Evolutionary conservation across 1,284 basidiomycete genomes (phyloP).

Genomic region (Cutaneotrichosporon curvatum): DNA sequence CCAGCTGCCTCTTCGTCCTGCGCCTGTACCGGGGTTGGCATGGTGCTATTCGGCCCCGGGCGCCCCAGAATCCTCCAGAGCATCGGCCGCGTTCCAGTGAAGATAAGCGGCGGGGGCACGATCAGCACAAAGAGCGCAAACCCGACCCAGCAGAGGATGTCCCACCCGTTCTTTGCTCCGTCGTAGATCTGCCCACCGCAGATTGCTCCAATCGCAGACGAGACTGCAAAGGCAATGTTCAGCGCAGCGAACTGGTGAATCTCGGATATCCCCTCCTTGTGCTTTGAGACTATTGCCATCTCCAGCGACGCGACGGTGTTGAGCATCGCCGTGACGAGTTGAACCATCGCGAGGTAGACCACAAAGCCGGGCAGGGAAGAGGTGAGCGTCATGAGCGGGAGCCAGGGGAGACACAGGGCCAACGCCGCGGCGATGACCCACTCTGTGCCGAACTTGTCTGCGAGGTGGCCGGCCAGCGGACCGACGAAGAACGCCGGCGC

Average conservation of each 20-base stretch:
- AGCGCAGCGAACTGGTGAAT: conserved; percentile 41
- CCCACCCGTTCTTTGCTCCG: conserved; percentile 31
- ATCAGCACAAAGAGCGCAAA: conserved; percentile 12
- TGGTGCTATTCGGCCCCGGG: neutral
- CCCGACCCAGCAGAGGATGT: conserved; percentile 30
- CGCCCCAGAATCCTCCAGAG: conserved; percentile 6
- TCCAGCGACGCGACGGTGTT: conserved; percentile 15
- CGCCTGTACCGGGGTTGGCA: too few relatives aligned
- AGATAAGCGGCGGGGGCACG: conserved; percentile 8
- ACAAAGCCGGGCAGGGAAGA: conserved; percentile 57
- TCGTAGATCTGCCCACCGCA: conserved; percentile 42
- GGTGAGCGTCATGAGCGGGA: conserved; percentile 54
- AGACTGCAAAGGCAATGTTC: conserved; percentile 37
- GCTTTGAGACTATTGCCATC: conserved; percentile 12
- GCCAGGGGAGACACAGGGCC: conserved; percentile 60
- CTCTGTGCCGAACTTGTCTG: conserved; percentile 59
- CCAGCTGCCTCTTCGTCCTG: too few relatives aligned
- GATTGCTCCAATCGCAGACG: conserved; percentile 32
- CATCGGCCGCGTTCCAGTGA: conserved; percentile 10
- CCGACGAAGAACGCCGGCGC: conserved; percentile 58
- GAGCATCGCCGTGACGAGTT: conserved; percentile 10
- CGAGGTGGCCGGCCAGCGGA: conserved; percentile 56
- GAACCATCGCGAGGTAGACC: conserved; percentile 54
- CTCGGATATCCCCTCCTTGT: conserved; percentile 29
- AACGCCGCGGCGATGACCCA: conserved; percentile 54